Evolutionary conservation across 2,329 filamentous ascomycete species (phyloP).

Genomic region (Teratosphaeria zuluensis): DNA sequence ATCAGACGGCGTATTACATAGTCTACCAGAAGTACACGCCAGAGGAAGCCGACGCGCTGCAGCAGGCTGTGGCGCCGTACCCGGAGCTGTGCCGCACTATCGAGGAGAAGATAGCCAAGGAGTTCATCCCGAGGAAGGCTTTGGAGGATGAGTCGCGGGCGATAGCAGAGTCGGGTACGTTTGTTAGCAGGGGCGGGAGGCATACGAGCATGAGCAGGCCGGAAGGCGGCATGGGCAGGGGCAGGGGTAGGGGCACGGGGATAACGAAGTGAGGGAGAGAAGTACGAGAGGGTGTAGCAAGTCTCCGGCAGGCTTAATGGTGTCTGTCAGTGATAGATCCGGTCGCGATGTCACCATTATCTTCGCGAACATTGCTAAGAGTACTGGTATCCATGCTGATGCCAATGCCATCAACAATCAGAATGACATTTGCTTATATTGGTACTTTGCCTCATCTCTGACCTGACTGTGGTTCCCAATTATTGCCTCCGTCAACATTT

Average conservation of each 20-base stretch:
- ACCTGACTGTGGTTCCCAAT: no score
- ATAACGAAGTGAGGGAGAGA: background rate
- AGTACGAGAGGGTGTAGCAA: no score
- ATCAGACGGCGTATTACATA: conserved; percentile 5
- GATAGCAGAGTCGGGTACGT: background rate
- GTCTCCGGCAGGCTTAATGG: no score
- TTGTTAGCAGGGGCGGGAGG: background rate
- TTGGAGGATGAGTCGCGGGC: background rate
- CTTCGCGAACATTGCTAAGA: no score
- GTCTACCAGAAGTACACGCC: conserved; percentile 1
- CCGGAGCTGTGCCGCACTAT: background rate
- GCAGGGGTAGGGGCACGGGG: background rate
- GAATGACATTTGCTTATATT: no score
- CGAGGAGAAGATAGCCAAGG: conserved; percentile 1
- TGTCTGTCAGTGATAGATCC: no score
- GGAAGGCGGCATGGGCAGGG: background rate
- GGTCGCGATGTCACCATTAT: no score
- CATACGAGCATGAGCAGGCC: background rate
- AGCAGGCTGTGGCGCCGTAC: background rate
- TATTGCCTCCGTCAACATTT: no score
- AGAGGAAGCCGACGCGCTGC: conserved; percentile 1
- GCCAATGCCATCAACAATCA: no score
- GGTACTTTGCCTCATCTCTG: no score
- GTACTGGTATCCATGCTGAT: no score
- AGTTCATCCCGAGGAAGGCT: background rate